Evolutionary conservation across 306 rosid genomes (phyloP), one percentile per base, ranked within the genome.

Genomic region (Trifolium subterraneum): DNA sequence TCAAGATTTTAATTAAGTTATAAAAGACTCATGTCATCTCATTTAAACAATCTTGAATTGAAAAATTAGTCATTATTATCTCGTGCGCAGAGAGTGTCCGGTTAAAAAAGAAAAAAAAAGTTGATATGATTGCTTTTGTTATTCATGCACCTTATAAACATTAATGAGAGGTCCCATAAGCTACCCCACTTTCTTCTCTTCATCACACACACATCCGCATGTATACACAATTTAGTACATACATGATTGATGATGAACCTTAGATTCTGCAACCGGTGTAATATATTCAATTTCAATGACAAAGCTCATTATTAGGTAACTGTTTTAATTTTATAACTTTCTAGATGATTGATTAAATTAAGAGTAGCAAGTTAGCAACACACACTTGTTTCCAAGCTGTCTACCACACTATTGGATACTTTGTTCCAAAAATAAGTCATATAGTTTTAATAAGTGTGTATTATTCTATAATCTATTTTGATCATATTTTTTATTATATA

Each of bases 221-320:
- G 31, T 22, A 39, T 19, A 27, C 73, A 51, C 35, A 54, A 65
- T 75, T 52, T 13, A 51, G 66, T 52, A 65, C 63, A 58, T 56
- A 14, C 63, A 45, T 58, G 54, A 77, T 31, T 68, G 61, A 31
- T 44, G 29, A 58, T 29, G 36, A 55, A 10, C 29, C 36, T 38
- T 36, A 47, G 38, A 51, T 36, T 74, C 64, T 64, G 20, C 39
- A 74, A 15, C 55, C 10, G 4, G 12, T 25, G 47, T 8, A n/a
- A 67, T 64, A 39, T 1, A 0, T n/a, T n/a, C n/a, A n/a, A n/a
- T n/a, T 25, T 16, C 18, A 50, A 64, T 22, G 10, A 29, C 22
- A 45, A 61, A 73, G 48, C 70, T n/a, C 8, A 64, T 5, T 19
- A 58, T 41, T 23, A 64, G 29, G 23, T 64, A 1, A 27, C 31